A percentile compares a stretch with the other conserved stretches of the same genome.
Evolutionary conservation across 768 basidiomycete species (phyloP).

Genomic region (Strobilomyces confusus): DNA sequence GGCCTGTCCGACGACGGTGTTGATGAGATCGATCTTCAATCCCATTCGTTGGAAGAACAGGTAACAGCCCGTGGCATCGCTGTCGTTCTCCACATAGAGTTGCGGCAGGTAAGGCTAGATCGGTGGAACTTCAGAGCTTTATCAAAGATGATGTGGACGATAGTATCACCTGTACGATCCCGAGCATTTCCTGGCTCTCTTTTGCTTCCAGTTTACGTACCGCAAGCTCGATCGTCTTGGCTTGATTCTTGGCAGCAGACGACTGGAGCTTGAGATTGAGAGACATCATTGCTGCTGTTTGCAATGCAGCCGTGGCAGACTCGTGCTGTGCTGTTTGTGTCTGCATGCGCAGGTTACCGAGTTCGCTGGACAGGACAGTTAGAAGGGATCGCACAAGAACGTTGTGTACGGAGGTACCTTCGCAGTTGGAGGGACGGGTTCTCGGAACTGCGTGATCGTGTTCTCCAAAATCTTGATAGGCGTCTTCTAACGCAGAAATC

Average conservation of each 20-base stretch:
- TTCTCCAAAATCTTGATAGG: conserved; percentile 79
- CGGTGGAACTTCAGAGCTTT: background rate
- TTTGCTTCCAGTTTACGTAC: conserved; percentile 78
- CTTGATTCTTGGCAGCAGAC: conserved; percentile 85
- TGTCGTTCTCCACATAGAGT: conserved; percentile 84
- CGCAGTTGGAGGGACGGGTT: conserved; percentile 84
- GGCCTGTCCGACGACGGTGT: conserved; percentile 72
- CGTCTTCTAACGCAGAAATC: conserved; percentile 68
- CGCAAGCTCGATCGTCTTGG: conserved; percentile 86
- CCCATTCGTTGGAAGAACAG: conserved; percentile 91
- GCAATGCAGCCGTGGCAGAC: conserved; percentile 77
- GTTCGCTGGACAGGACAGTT: conserved; percentile 53
- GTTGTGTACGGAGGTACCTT: conserved; percentile 41
- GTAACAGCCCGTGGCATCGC: conserved; percentile 83
- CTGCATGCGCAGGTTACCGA: conserved; percentile 77
- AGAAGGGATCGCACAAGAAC: conserved; percentile 7
- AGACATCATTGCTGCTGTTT: conserved; percentile 91
- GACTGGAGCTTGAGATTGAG: conserved; percentile 93
- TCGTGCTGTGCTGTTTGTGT: conserved; percentile 83
- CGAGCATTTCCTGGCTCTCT: conserved; percentile 75
- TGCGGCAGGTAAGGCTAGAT: conserved; percentile 85
- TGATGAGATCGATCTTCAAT: conserved; percentile 84
- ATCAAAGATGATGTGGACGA: background rate
- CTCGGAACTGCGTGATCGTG: conserved; percentile 90
- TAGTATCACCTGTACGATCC: conserved; percentile 69